phyloP scores from a whole-genome alignment of 2,329 filamentous ascomycete genomes.

The Cladosporium sphaerospermum region DNA sequence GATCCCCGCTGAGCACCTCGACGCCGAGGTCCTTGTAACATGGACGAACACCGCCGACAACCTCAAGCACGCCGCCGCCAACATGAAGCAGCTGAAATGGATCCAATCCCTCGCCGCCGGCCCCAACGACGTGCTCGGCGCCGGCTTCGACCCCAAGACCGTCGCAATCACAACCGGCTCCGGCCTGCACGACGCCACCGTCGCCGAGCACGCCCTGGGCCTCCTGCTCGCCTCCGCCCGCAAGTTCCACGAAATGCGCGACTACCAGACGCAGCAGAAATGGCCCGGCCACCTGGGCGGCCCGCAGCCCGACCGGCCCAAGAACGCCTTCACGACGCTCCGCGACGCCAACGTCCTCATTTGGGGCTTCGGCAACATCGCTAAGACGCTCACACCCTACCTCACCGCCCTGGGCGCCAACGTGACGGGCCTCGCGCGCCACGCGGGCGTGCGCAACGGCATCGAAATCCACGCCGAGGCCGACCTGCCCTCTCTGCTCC shows the following conservation, averaged over 20 bases:
- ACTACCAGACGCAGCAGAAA: conserved; percentile 50
- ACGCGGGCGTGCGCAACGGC: conserved; percentile 51
- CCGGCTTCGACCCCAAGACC: conserved; percentile 50
- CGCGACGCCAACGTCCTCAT: conserved; percentile 53
- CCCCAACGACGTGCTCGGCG: conserved; percentile 58
- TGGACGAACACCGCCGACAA: conserved; percentile 56
- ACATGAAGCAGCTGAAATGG: conserved; percentile 55
- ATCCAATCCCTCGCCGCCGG: conserved; percentile 62
- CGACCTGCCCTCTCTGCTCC: conserved; percentile 47
- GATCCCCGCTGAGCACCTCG: conserved; percentile 52
- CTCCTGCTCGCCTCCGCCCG: conserved; percentile 51
- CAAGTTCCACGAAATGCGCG: conserved; percentile 57
- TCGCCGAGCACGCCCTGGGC: conserved; percentile 59
- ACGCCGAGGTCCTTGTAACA: conserved; percentile 56
- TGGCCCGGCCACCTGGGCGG: conserved; percentile 60
- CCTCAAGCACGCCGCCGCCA: conserved; percentile 51
- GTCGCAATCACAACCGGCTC: conserved; percentile 56
- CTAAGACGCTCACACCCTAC: conserved; percentile 52
- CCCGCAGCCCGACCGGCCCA: conserved; percentile 52
- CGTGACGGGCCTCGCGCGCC: conserved; percentile 54
- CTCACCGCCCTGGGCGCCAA: conserved; percentile 51
- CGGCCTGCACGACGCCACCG: conserved; percentile 58
- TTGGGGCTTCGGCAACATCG: conserved; percentile 64
- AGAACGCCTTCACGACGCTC: conserved; percentile 53
- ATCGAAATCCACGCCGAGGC: conserved; percentile 54